A percentile compares a stretch with the other conserved stretches of the same genome.
phyloP scores from a whole-genome alignment of 371 early-diverging fungal genomes.

The Circinella umbellata region DNA sequence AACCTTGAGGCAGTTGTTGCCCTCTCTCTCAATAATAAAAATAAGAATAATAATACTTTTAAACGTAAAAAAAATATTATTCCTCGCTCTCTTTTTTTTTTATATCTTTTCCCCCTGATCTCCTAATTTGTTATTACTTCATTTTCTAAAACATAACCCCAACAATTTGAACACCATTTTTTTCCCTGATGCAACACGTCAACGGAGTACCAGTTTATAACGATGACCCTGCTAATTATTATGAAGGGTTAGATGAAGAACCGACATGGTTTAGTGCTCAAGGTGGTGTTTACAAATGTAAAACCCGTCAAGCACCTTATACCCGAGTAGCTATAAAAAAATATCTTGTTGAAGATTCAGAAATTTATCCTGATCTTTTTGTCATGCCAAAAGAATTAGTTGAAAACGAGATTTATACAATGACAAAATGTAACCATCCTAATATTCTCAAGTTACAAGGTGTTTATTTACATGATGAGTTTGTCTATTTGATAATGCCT shows the following conservation, averaged over 20 bases:
- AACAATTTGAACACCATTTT: too few relatives aligned
- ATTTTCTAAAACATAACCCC: too few relatives aligned
- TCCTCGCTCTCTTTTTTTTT: too few relatives aligned
- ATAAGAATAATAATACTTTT: too few relatives aligned
- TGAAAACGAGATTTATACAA: slow-evolving; percentile 57
- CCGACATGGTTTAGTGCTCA: slow-evolving; percentile 60
- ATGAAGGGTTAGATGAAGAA: slow-evolving; percentile 43
- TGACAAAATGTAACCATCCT: slow-evolving; percentile 53
- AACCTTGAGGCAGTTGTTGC: too few relatives aligned
- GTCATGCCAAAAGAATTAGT: slow-evolving; percentile 58
- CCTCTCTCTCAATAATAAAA: too few relatives aligned
- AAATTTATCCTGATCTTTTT: slow-evolving; percentile 48
- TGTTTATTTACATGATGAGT: slow-evolving; percentile 53
- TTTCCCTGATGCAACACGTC: slow-evolving; percentile 47
- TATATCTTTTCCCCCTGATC: too few relatives aligned
- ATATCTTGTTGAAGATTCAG: slow-evolving; percentile 49
- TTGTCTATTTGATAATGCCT: slow-evolving; percentile 55
- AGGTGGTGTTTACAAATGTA: slow-evolving; percentile 53
- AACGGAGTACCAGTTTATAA: slow-evolving; percentile 51
- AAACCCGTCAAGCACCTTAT: slow-evolving; percentile 28
- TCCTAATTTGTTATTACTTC: too few relatives aligned
- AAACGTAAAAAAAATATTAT: too few relatives aligned
- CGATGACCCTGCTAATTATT: slow-evolving; percentile 43
- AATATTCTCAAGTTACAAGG: slow-evolving; percentile 47
- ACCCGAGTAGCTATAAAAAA: slow-evolving; percentile 52